Evolutionary conservation across 2,329 filamentous ascomycete genomes (phyloP).

Genomic region (Alternaria alternata): DNA sequence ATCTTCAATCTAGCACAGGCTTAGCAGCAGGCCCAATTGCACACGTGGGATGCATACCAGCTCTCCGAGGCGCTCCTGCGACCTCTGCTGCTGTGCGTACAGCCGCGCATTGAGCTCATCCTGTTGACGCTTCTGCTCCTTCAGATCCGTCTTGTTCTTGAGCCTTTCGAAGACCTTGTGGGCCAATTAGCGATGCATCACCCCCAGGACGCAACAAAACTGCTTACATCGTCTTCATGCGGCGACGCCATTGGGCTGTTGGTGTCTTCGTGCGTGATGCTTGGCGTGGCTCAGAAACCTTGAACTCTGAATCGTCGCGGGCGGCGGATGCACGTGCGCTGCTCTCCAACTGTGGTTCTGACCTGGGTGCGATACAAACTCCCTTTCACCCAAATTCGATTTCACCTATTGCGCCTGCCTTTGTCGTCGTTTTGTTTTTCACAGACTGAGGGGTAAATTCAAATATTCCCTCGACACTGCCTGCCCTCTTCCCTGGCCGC

Average conservation of each 20-base stretch:
- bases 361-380: neutral
- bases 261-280: slow-evolving; percentile 33
- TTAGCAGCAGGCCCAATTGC: slow-evolving; percentile 17
- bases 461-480: neutral
- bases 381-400: neutral
- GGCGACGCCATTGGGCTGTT: slow-evolving; percentile 54
- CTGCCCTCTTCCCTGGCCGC: slow-evolving; percentile 11
- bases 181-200: slow-evolving; percentile 21
- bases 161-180: slow-evolving; percentile 67
- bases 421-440: neutral
- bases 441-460: neutral
- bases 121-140: slow-evolving; percentile 66
- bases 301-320: slow-evolving; percentile 18
- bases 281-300: slow-evolving; percentile 37
- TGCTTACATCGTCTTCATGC: slow-evolving; percentile 57
- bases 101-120: slow-evolving; percentile 67
- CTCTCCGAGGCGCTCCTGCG: slow-evolving; percentile 70
- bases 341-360: slow-evolving; percentile 8
- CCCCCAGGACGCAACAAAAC: neutral
- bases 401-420: neutral
- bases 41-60: slow-evolving; percentile 61
- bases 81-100: slow-evolving; percentile 66
- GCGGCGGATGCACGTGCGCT: slow-evolving; percentile 26
- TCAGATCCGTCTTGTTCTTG: slow-evolving; percentile 65
- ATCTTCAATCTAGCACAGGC: slow-evolving; percentile 68